phyloP scores from a whole-genome alignment of 371 early-diverging fungal species.

The Sporodiniella umbellata region DNA sequence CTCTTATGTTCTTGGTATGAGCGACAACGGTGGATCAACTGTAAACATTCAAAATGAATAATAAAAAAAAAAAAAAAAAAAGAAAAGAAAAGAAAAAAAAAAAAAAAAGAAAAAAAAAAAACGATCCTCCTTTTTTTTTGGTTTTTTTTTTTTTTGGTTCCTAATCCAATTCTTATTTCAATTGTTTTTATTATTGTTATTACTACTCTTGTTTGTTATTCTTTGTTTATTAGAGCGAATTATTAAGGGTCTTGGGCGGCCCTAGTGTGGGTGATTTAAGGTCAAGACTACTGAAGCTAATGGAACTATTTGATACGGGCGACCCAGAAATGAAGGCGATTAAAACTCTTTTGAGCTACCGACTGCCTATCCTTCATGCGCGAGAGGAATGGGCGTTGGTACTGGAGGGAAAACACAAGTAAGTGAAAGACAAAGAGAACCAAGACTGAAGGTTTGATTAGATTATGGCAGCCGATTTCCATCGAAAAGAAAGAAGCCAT shows the following conservation, averaged over 20 bases:
- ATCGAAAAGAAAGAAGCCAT: slow-evolving; percentile 65
- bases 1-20: slow-evolving; percentile 66
- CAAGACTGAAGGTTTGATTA: slow-evolving; percentile 15
- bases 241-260: slow-evolving; percentile 66
- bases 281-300: slow-evolving; percentile 58
- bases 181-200: no score
- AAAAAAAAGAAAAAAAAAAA: no score
- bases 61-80: neutral
- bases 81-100: no score
- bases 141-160: no score
- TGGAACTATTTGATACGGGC: slow-evolving; percentile 35
- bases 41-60: slow-evolving; percentile 25
- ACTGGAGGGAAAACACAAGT: slow-evolving; percentile 68
- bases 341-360: slow-evolving; percentile 65
- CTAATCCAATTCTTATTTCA: no score
- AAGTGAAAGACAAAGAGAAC: slow-evolving; percentile 1
- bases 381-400: slow-evolving; percentile 67
- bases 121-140: no score
- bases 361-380: slow-evolving; percentile 54
- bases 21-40: slow-evolving; percentile 71
- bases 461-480: slow-evolving; percentile 57
- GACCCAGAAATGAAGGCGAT: slow-evolving; percentile 49
- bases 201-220: no score
- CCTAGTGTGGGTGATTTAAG: slow-evolving; percentile 74
- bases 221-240: slow-evolving; percentile 53